Conservation (phyloP, 768 basidiomycete genomes). For the Tephrocybe sp. region DNA sequence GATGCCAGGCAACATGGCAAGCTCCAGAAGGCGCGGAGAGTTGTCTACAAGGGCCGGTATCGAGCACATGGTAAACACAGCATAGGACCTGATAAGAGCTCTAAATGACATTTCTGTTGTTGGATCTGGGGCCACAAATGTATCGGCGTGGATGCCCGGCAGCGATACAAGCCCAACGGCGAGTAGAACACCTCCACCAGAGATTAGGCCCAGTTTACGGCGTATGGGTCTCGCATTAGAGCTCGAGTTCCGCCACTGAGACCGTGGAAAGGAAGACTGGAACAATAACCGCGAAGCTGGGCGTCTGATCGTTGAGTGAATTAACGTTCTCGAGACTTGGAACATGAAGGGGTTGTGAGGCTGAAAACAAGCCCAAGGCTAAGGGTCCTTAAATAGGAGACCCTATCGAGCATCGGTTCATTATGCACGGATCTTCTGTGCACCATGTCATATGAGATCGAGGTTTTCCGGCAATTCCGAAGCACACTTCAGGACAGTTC, state of each 20-base stretch:
- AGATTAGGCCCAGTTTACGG: slow-evolving; percentile 6
- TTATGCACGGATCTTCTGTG: slow-evolving; percentile 6
- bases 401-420: neutral
- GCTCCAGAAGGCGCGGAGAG: slow-evolving; percentile 63
- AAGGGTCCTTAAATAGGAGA: neutral
- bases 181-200: slow-evolving; percentile 14
- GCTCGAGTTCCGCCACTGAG: slow-evolving; percentile 11
- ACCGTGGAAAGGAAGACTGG: neutral
- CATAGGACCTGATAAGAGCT: slow-evolving; percentile 66
- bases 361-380: neutral
- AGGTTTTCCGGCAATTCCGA: slow-evolving; percentile 8
- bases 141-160: slow-evolving; percentile 15
- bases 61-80: slow-evolving; percentile 82
- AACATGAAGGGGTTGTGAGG: slow-evolving; percentile 6
- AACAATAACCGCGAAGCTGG: neutral
- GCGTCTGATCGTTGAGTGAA: neutral
- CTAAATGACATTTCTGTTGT: slow-evolving; percentile 26
- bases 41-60: slow-evolving; percentile 74
- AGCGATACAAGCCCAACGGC: slow-evolving; percentile 16
- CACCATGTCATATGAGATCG: too few relatives aligned
- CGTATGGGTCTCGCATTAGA: slow-evolving; percentile 2
- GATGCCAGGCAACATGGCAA: slow-evolving; percentile 58
- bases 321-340: neutral
- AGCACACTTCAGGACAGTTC: too few relatives aligned
- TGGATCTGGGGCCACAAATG: slow-evolving; percentile 10